Evolutionary conservation across 805 yeast genomes (phyloP), one percentile per base, ranked within the genome.

Genomic region (Starmera dryadoides): DNA sequence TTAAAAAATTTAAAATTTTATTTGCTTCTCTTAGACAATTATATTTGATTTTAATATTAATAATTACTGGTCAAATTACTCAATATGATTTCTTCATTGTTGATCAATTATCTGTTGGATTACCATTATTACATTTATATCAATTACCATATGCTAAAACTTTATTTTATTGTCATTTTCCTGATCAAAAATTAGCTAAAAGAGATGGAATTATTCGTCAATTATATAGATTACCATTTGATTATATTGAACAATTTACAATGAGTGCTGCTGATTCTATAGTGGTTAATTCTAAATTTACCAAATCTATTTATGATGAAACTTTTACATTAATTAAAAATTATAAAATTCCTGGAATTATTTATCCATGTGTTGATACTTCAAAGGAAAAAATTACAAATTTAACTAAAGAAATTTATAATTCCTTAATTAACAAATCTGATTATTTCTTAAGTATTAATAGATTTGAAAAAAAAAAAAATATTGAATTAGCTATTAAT

Each of bases 131-230:
- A 17, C 78, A 65, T 42, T 29, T 54, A 53, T 46, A 56, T 61
- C 43, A 75, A 59, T 56, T 68, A 63, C 45, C 45, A 39, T 40
- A 59, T 7, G 58, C 82, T 2, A 75, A 75, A 37, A 71, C 85
- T 3, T 62, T 93, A 37, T 93, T 91, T 56, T 93, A 93, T 60
- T 89, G 98, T 53, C 99, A 93, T 64, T 91, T 91, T 59, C 98
- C 99, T 0, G 99, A 93, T 59, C 82, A 83, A 54, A 66, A 82
- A 36, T 64, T 91, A 33, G 81, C 96, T 0, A 64, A 66, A 16
- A 80, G 81, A 38, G 64, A 71, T 3, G 64, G 80, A 2, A 21
- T 69, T 1, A 21, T 82, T 8, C 81, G 87, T 50, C 64, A 62
- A 43, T 36, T 84, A 0, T 93, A 93, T 60, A 68, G 99, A 45